These are phyloP conservation scores for Didymella pomorum DNA, from an alignment of 2,329 filamentous ascomycete species.

Conservation along the genomic window DNA sequence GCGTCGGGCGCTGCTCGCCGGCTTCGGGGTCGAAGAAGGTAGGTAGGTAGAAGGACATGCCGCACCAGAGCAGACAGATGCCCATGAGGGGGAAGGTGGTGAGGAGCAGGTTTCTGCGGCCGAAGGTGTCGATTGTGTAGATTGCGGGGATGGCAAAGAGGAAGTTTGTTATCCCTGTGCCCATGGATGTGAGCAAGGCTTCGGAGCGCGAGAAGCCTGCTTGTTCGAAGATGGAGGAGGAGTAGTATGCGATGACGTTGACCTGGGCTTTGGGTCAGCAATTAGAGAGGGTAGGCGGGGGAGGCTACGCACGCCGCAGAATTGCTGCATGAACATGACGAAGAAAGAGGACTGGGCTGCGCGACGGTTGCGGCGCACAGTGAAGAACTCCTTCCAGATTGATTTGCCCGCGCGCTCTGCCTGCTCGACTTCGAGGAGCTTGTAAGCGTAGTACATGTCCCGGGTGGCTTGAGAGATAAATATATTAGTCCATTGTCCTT, in stretches of 20 bases:
- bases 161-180: constrained; percentile 57
- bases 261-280: not conserved
- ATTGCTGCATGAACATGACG: constrained; percentile 50
- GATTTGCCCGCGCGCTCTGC: constrained; percentile 45
- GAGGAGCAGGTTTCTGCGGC: constrained; percentile 54
- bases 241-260: constrained; percentile 21
- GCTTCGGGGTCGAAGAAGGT: constrained; percentile 14
- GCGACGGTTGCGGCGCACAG: constrained; percentile 44
- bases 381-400: constrained; percentile 46
- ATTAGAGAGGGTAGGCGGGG: not conserved
- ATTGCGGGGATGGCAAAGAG: constrained; percentile 57
- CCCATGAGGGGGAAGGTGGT: constrained; percentile 59
- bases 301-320: constrained; percentile 40
- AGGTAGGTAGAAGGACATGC: constrained; percentile 41
- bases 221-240: constrained; percentile 40
- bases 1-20: constrained; percentile 15
- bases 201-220: constrained; percentile 48
- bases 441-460: constrained; percentile 62
- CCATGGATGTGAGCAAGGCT: constrained; percentile 52
- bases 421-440: constrained; percentile 48
- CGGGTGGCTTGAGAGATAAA: constrained; percentile 65
- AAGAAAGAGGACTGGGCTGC: constrained; percentile 46
- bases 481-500: too few species aligned
- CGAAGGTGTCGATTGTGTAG: constrained; percentile 57
- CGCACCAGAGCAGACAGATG: constrained; percentile 46